Conservation (phyloP, 306 rosid genomes). For the Castanea sativa region DNA sequence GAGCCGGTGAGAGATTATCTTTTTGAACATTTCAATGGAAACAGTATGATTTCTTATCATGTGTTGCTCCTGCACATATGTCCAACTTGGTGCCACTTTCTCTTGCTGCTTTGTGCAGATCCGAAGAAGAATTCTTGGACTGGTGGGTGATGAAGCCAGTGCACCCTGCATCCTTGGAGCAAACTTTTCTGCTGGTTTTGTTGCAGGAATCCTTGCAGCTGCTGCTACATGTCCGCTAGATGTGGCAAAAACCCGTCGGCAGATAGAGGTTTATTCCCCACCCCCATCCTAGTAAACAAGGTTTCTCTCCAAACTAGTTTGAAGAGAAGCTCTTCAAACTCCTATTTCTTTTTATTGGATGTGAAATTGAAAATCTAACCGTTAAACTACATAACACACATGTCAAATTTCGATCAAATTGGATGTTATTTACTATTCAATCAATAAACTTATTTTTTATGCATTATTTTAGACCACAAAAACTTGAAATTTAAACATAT, state of each 20-base stretch:
- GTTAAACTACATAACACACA: no score
- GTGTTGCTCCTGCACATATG: constrained; percentile 24
- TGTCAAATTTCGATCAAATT: no score
- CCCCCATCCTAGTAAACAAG: no score
- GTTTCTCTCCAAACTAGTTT: no score
- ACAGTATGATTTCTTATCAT: constrained; percentile 2
- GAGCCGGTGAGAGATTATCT: constrained; percentile 69
- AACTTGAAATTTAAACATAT: no score
- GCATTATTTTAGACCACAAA: no score
- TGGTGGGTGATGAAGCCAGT: constrained; percentile 59
- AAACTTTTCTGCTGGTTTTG: constrained; percentile 80
- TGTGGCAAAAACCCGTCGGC: constrained; percentile 87
- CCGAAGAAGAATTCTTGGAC: constrained; percentile 60
- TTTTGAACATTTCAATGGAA: neutral
- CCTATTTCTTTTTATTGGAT: no score
- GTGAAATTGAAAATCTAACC: no score
- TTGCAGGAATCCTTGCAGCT: constrained; percentile 89
- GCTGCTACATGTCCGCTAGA: constrained; percentile 94
- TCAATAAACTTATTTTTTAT: no score
- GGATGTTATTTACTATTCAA: no score
- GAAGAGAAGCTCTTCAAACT: no score
- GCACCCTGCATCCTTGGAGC: constrained; percentile 63
- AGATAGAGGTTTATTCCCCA: constrained; percentile 65
- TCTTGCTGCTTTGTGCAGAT: constrained; percentile 34
- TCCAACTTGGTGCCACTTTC: constrained; percentile 26